Conservation (phyloP, 306 rosid genomes). For the Mimosa pudica region DNA sequence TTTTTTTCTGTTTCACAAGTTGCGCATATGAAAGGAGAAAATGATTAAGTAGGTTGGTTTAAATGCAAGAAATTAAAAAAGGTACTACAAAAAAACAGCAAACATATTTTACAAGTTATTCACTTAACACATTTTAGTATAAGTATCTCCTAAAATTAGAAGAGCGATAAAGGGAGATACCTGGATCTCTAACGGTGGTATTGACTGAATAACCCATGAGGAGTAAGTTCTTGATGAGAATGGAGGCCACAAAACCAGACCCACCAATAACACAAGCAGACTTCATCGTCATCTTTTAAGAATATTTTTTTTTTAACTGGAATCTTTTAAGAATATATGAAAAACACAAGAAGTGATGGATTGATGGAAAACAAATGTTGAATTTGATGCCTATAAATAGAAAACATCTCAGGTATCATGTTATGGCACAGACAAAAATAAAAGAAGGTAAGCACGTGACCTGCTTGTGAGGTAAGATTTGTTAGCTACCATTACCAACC, state of each 20-base stretch:
- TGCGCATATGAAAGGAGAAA: too few relatives aligned
- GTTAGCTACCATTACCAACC: background rate
- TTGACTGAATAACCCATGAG: conserved; percentile 69
- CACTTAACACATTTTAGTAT: too few relatives aligned
- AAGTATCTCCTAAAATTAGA: too few relatives aligned
- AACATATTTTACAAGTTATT: too few relatives aligned
- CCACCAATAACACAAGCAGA: conserved; percentile 81
- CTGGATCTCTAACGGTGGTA: conserved; percentile 76
- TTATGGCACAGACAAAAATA: background rate
- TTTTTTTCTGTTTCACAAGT: too few relatives aligned
- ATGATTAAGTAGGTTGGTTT: too few relatives aligned
- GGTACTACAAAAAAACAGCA: too few relatives aligned
- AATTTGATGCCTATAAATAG: background rate
- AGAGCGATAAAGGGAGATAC: conserved; percentile 28
- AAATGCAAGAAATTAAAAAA: too few relatives aligned
- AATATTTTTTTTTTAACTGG: too few relatives aligned
- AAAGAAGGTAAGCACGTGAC: conserved; percentile 1
- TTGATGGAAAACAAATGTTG: background rate
- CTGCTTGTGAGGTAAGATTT: background rate
- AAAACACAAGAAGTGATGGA: too few relatives aligned
- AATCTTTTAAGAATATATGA: too few relatives aligned
- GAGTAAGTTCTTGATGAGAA: conserved; percentile 64
- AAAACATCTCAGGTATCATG: background rate
- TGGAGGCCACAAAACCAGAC: conserved; percentile 66
- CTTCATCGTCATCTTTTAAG: conserved; percentile 36